Evolutionary conservation across 2,329 filamentous ascomycete species (phyloP), one percentile per base, ranked within the genome.

Genomic region (Drechslerella dactyloides): DNA sequence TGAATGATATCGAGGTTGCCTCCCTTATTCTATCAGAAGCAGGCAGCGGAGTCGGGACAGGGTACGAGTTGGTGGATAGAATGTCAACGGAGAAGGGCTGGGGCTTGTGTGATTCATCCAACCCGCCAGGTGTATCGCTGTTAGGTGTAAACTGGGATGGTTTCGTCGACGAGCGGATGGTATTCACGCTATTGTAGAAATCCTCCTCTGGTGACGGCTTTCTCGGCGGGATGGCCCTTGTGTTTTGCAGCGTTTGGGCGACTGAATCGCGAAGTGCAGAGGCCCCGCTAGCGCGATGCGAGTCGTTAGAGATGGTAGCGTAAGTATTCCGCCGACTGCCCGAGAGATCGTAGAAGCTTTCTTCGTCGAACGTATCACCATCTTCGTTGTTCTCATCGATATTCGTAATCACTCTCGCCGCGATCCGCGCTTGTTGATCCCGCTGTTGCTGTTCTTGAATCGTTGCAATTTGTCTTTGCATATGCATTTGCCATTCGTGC

Each of bases 121-220:
- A n/a, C 46, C 30, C 42, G 4, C 33, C 17, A 27, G 66, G 66
- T 1, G 66, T 64, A 13, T 59, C 59, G 13, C 54, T 64, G 27
- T 70, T 59, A 1, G 66, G 66, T 8, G 66, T 70, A 35, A 64
- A 64, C 27, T 70, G 66, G 10, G 59, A 54, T 1, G 63, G 54
- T 35, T 59, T 59, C 17, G 46, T 51, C 24, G 53, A 40, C 10
- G 66, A 70, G 40, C 17, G 19, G 40, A 35, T 64, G 17, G 35
- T 13, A 24, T 64, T 59, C 42, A 55, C 59, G 42, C 59, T 64
- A 35, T 40, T 70, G 48, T 70, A 70, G 44, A 70, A 70, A 21
- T 70, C 66, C 44, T 70, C 66, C 19, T 70, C 66, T 27, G 27
- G 58, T 24, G 60, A 70, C 11, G 63, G 17, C 15, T 64, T 58